Evolutionary conservation across 139 green algal species (phyloP), one percentile per base, ranked within the genome.

Genomic region (Zygnema circumcarinatum): DNA sequence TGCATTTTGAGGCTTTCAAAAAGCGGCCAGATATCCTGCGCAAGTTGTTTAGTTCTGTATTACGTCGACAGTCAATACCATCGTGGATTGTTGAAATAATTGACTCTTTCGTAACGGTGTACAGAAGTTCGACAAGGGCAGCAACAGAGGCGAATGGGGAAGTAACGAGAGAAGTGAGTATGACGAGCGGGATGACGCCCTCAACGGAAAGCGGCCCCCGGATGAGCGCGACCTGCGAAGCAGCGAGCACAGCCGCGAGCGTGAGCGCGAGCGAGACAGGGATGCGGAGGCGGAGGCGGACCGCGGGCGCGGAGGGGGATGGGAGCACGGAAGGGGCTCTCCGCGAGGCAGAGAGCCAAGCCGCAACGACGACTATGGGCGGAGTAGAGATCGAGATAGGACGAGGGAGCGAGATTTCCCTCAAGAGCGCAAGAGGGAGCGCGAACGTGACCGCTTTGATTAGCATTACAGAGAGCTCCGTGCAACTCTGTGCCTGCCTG

Each of bases 301-400:
- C 33, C 16, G 74, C 25, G 74, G 83, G 32, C 52, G 84, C 25
- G 33, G n/a, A 22, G 1, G 84, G 1, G 84, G 82, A 39, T 33
- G 85, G 33, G n/a, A 42, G 29, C 35, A 88, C 36, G n/a, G 39
- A 0, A 85, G 79, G 20, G 81, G 79, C n/a, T 0, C 31, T 68
- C 22, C 36, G 20, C 2, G 38, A 41, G 42, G 35, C 2, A 42
- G 53, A 2, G 78, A 88, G 25, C 31, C 56, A 11, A 80, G 68
- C 0, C 36, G 85, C 38, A 72, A 90, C 11, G 39, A 38, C 11
- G 40, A 76, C 31, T 79, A 90, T 35, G 79, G 68, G 21, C 74
- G 62, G 36, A 86, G 79, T 38, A 89, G 84, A 68, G 83, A 87
- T 72, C 39, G 76, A 29, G 76, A 84, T 33, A 78, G 76, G 20